phyloP scores from a whole-genome alignment of 306 rosid species.

The Cyclanthera cordifolia region DNA sequence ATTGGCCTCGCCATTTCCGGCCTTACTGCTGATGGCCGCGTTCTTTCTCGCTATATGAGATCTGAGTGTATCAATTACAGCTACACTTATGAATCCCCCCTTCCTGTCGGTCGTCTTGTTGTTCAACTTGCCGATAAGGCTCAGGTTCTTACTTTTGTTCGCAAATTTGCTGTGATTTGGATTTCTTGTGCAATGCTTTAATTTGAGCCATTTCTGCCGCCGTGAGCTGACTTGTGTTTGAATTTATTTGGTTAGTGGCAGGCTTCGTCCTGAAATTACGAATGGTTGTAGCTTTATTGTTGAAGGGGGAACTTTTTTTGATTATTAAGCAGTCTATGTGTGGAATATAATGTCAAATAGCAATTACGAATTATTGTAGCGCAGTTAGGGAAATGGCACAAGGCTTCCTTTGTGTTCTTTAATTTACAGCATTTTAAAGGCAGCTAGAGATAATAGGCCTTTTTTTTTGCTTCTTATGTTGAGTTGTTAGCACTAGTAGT shows the following conservation, averaged over 20 bases:
- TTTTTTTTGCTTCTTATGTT: not conserved
- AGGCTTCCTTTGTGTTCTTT: no score
- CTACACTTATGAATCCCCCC: conserved; percentile 85
- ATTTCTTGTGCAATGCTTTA: not conserved
- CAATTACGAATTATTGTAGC: no score
- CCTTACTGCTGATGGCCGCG: conserved; percentile 92
- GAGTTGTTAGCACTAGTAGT: not conserved
- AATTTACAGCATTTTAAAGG: no score
- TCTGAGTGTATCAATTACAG: conserved; percentile 75
- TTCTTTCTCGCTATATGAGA: conserved; percentile 84
- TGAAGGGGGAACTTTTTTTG: not conserved
- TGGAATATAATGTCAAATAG: not conserved
- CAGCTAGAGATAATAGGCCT: not conserved
- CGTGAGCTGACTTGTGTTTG: not conserved
- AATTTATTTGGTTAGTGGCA: no score
- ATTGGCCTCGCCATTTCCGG: conserved; percentile 98
- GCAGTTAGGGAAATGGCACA: no score
- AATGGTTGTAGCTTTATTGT: not conserved
- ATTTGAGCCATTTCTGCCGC: not conserved
- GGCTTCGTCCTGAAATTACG: not conserved
- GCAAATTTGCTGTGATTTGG: not conserved
- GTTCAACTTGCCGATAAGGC: conserved; percentile 98
- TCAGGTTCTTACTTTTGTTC: conserved; percentile 36
- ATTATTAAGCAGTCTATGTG: not conserved
- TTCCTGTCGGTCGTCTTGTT: conserved; percentile 85